Base-by-base conservation (phyloP, 2,329 filamentous ascomycete species). In the Colletotrichum plurivorum region DNA sequence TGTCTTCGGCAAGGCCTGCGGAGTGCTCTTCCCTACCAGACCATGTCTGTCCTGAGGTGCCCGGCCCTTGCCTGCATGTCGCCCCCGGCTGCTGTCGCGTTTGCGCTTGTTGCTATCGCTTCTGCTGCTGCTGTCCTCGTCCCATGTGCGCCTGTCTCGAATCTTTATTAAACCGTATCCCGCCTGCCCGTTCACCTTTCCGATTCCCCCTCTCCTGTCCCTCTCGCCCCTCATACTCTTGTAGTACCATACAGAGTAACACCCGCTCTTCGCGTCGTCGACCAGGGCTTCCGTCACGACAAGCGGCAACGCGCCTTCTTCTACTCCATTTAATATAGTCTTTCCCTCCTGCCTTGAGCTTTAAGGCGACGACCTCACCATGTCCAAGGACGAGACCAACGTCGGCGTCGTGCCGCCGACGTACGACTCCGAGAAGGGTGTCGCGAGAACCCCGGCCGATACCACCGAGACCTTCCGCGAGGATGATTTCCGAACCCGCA, bases 401-500 rank as follows among this genome's bases (percentile, higher is more conserved):
- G 63, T 70, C 39, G 67, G 67, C 67, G 67, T 70, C 22, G 65
- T 61, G 9, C 63, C 63, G 20, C 67, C 66, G 18, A 68, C 67
- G 45, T 70, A 70, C 61, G 70, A 72, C 45, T 57, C 69, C 46
- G 73, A 74, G 22, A 74, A 74, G 71, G 64, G 63, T 52, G 43
- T 20, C 27, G 56, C 27, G 48, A 71, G 25, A 39, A 63, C 13
- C 56, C 18, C 22, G 66, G 67, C 10, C 39, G 53, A 66, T n/a
- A 63, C 58, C 41, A 15, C 10, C 56, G 64, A 69, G 16, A 65
- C 63, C 43, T 73, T 74, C 60, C 76, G 75, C 51, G 74, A 80
- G 16, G 76, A 77, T 58, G 71, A 76, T 69, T 81, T 78, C 70
- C 72, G 75, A 73, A 82, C 80, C 43, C 76, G 81, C 63, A 80